Evolutionary conservation across 2,329 filamentous ascomycete genomes (phyloP), one percentile per base, ranked within the genome.

Genomic region (Ilyonectria robusta): DNA sequence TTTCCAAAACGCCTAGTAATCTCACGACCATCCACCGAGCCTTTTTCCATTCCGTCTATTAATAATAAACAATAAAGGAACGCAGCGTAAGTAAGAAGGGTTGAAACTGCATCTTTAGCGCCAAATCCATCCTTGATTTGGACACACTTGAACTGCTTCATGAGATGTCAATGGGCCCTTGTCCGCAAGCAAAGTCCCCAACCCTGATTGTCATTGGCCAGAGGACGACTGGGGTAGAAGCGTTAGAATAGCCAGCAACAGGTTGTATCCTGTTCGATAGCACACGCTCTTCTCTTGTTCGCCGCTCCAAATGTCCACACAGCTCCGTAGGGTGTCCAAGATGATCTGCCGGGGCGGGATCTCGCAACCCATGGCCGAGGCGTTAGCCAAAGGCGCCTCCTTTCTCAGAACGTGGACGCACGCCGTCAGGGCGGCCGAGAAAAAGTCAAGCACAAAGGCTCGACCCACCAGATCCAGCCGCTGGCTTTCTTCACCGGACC

Each of bases 311-410:
- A 81, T 81, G 7, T 79, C 76, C 10, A 80, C 71, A 51, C 79
- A 81, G 60, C 73, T 78, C 54, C 68, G 69, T 19, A 81, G 48
- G 0, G 78, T 80, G 23, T 81, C 79, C 7, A 80, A 68, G 13
- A 81, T 80, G 17, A 81, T 77, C 57, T 80, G 78, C 4, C 79
- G 70, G 10, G 78, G 79, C 3, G 78, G 79, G 31, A 81, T 77
- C 21, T 72, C 67, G 37, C 76, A 79, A 7, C 73, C 75, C 46
- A 72, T 74, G 10, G 68, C 70, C 6, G 72, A 69, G 2, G 72
- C 72, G 11, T 67, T 75, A 10, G 78, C 76, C 4, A 81, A 68
- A 3, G 78, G 79, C 31, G 78, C 78, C 54, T 81, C 79, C 59
- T 75, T 71, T 21, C 79, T 76, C 42, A 81, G 70, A 29, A 81